These are phyloP conservation scores for Cordyceps pruinosa DNA, from an alignment of 2,329 filamentous ascomycete genomes.

Conservation along the genomic window DNA sequence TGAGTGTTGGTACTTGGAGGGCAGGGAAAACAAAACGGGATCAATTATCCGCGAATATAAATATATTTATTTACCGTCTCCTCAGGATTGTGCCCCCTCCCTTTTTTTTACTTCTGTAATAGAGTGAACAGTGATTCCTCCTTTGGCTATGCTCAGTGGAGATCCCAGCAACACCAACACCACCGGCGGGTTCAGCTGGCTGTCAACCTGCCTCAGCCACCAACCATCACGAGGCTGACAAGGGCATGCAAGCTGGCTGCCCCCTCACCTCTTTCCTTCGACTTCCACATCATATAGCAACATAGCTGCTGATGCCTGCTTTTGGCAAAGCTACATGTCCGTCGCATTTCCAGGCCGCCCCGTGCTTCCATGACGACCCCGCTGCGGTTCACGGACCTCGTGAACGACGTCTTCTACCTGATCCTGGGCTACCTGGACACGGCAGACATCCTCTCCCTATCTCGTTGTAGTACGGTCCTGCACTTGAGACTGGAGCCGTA, in stretches of 20 bases:
- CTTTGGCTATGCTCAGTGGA: too few species aligned
- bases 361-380: not conserved
- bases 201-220: not conserved
- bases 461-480: not conserved
- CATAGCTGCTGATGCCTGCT: not conserved
- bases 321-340: not conserved
- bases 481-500: not conserved
- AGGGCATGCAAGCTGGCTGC: not conserved
- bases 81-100: too few species aligned
- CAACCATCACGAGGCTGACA: not conserved
- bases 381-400: not conserved
- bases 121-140: too few species aligned
- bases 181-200: not conserved
- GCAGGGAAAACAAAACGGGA: too few species aligned
- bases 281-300: not conserved
- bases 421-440: not conserved
- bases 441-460: not conserved
- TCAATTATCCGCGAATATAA: too few species aligned
- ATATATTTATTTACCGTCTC: too few species aligned
- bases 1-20: too few species aligned
- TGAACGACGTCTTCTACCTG: constrained; percentile 1
- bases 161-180: not conserved
- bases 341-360: not conserved
- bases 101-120: too few species aligned
- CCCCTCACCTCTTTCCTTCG: not conserved